Percentiles rank a stretch among this genome's conserved stretches.
These are phyloP conservation scores for Podila epicladia DNA, from an alignment of 192 early-diverging fungal genomes.

Conservation along the genomic window DNA sequence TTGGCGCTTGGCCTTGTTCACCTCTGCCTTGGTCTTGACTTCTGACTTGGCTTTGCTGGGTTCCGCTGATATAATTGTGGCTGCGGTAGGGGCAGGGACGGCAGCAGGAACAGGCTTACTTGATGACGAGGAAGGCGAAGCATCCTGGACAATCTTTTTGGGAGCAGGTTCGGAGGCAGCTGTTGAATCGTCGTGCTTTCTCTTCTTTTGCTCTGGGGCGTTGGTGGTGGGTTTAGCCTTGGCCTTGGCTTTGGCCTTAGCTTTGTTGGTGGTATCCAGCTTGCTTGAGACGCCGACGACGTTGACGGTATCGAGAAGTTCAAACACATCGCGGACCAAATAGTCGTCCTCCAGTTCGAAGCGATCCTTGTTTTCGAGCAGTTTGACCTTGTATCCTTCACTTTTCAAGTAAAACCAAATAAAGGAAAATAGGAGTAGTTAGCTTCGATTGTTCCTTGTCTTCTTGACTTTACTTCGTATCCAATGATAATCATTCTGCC, in stretches of 20 bases:
- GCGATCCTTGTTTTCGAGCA: neutral
- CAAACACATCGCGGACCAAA: slow-evolving; percentile 8
- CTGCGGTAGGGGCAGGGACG: neutral
- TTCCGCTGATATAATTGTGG: neutral
- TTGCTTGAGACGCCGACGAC: slow-evolving; percentile 1
- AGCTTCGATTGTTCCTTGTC: neutral
- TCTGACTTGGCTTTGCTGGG: neutral
- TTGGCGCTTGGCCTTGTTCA: neutral
- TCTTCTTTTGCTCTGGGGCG: neutral
- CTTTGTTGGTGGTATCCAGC: neutral
- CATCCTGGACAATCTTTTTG: neutral
- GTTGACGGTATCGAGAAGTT: slow-evolving; percentile 1
- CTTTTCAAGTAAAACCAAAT: neutral
- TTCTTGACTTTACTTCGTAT: too few relatives aligned
- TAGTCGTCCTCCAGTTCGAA: slow-evolving; percentile 9
- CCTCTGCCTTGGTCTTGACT: slow-evolving; percentile 1
- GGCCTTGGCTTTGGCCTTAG: neutral
- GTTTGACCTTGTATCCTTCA: slow-evolving; percentile 1
- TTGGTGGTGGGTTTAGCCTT: neutral
- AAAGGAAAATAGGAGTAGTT: neutral
- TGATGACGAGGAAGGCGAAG: too few relatives aligned
- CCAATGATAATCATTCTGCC: too few relatives aligned
- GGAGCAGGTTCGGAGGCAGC: neutral
- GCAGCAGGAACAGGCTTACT: neutral
- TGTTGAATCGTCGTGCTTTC: slow-evolving; percentile 1